Base-by-base conservation (phyloP, 2,329 filamentous ascomycete species). In the Atkinsonella texensis region DNA sequence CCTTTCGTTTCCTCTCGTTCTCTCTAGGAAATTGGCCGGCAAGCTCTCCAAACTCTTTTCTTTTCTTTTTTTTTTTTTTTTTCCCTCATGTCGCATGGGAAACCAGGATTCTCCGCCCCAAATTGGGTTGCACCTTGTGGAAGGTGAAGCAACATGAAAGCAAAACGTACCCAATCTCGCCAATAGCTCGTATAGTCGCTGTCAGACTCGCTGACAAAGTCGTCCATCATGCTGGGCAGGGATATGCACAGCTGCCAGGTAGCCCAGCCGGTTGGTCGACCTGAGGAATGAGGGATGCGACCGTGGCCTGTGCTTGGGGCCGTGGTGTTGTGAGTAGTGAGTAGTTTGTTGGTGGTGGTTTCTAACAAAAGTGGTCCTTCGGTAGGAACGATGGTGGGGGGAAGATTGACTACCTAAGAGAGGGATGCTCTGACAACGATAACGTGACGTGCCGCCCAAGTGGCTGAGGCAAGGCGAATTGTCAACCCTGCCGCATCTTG, bases 151-250 rank as follows among this genome's bases (percentile, higher is more conserved):
- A 46, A 2, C 17, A 48, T 28, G 18, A 12, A 41, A 48, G 32
- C 1, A 17, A 23, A 35, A 83, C 88, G 74, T 76, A 97, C 93
- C 93, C 93, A 98, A 73, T 98, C 93, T 68, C 91, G 79, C 93
- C 93, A 98, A 70, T 97, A 98, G 71, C 89, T 97, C 47, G 93
- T 96, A 68, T 97, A 98, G 73, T 98, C 93, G 70, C 90, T 96
- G 67, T 98, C 93, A 12, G 90, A 95, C 70, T 98, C 93, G 66
- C 89, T 96, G 59, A 89, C 90, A 70, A 93, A 97, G 72, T 97
- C 91, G 68, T 97, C 93, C 93, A 97, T 97, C 62, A 66, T 74
- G 56, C 50, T 56, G 52, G 57, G 52, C 53, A 47, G 54, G 6
- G 3, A 12, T 39, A 9, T 40, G 20, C 2, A 18, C 15, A 20